phyloP scores from a whole-genome alignment of 2,329 filamentous ascomycete genomes.

The Paecilomyces formosus region DNA sequence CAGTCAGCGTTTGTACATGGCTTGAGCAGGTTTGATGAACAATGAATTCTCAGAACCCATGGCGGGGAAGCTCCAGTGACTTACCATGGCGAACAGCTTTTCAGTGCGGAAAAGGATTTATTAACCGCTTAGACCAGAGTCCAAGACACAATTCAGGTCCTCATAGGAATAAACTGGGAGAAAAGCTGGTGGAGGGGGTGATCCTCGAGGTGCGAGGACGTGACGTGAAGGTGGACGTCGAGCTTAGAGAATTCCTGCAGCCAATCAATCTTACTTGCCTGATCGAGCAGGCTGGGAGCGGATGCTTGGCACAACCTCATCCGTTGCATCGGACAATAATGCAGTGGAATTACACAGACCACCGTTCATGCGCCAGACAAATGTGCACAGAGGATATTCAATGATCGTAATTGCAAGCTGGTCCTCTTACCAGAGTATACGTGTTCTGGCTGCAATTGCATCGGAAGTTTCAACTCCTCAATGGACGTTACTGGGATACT shows the following conservation, averaged over 20 bases:
- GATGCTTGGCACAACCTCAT: neutral
- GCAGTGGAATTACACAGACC: neutral
- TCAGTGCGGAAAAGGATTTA: neutral
- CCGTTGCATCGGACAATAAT: neutral
- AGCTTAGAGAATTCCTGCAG: neutral
- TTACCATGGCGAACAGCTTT: neutral
- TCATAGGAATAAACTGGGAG: neutral
- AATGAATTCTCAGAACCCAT: neutral
- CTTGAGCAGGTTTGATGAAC: neutral
- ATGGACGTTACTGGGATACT: too few species aligned
- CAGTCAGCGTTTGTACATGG: slow-evolving; percentile 1
- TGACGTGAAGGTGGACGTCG: neutral
- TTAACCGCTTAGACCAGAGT: neutral
- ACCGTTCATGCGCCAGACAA: neutral
- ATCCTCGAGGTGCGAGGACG: neutral
- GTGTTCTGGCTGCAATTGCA: too few species aligned
- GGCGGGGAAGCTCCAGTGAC: neutral
- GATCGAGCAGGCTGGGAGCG: neutral
- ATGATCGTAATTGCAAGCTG: neutral
- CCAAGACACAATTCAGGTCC: neutral
- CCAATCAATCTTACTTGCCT: neutral
- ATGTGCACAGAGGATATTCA: neutral
- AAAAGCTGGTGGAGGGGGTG: neutral
- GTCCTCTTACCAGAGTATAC: too few species aligned
- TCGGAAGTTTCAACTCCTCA: too few species aligned